Conservation (phyloP, 306 rosid genomes). For the Citrullus amarus region DNA sequence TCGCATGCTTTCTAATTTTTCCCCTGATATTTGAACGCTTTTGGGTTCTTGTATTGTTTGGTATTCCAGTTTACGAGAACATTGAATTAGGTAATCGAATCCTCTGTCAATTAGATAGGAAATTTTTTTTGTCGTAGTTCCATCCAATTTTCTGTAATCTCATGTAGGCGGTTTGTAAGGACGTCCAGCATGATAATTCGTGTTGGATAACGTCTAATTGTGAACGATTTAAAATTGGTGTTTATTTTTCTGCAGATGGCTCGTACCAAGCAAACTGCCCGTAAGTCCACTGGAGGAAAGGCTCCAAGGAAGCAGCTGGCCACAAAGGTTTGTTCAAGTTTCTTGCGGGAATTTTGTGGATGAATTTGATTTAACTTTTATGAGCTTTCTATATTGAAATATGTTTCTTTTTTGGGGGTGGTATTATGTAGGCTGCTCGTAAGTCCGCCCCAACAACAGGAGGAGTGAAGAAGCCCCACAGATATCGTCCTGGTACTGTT, state of each 20-base stretch:
- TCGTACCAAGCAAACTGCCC: slow-evolving; percentile 98
- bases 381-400: rapidly evolving
- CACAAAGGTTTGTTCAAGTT: slow-evolving; percentile 42
- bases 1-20: background rate
- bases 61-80: background rate
- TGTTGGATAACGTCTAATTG: too few relatives aligned
- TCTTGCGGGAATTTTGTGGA: rapidly evolving
- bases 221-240: background rate
- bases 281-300: slow-evolving; percentile 90
- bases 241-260: slow-evolving; percentile 47
- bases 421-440: slow-evolving; percentile 57
- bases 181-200: background rate
- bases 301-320: slow-evolving; percentile 98
- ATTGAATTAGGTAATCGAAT: background rate
- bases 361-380: background rate
- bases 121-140: background rate
- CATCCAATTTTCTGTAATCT: background rate
- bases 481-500: slow-evolving; percentile 90
- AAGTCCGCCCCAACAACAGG: slow-evolving; percentile 97
- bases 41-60: background rate
- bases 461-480: slow-evolving; percentile 92
- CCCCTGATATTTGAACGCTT: background rate
- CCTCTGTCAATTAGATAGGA: background rate
- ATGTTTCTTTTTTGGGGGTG: background rate
- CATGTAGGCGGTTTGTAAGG: background rate